phyloP scores from a whole-genome alignment of 2,329 filamentous ascomycete species.

The Capronia americana region DNA sequence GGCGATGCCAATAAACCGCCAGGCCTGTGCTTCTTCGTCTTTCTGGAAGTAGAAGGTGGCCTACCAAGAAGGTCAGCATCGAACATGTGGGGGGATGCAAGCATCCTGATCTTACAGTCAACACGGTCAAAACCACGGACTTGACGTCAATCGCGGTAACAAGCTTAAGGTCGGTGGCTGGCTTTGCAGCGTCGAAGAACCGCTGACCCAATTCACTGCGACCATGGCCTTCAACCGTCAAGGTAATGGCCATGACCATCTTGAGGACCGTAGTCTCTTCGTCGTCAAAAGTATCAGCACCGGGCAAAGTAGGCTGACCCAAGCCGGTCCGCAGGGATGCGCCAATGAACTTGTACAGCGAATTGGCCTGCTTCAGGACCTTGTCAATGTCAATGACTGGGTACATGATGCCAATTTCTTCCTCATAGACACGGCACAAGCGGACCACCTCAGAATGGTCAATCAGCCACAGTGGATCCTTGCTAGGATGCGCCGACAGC shows the following conservation, averaged over 20 bases:
- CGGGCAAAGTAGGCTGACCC: constrained; percentile 60
- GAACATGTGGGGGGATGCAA: neutral
- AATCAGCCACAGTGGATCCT: constrained; percentile 82
- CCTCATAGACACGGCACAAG: constrained; percentile 79
- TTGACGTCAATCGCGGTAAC: constrained; percentile 64
- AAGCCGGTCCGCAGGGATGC: constrained; percentile 66
- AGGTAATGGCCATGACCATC: constrained; percentile 77
- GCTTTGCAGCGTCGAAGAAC: constrained; percentile 78
- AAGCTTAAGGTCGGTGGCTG: constrained; percentile 69
- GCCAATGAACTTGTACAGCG: constrained; percentile 76
- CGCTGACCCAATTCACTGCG: constrained; percentile 75
- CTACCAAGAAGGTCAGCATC: constrained; percentile 47
- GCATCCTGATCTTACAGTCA: constrained; percentile 55
- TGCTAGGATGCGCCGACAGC: constrained; percentile 51
- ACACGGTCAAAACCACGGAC: constrained; percentile 63
- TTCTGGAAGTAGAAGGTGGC: constrained; percentile 81
- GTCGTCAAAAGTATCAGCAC: constrained; percentile 66
- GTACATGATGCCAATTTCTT: constrained; percentile 92
- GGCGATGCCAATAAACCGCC: constrained; percentile 84
- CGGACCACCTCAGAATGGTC: constrained; percentile 79
- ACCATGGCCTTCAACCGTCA: constrained; percentile 79
- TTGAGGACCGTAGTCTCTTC: constrained; percentile 76
- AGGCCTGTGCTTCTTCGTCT: constrained; percentile 84
- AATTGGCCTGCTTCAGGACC: constrained; percentile 72
- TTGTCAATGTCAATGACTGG: constrained; percentile 78